Percentiles rank a stretch among this genome's conserved stretches.
Evolutionary conservation across 2,329 filamentous ascomycete genomes (phyloP).

Genomic region (Raffaelea arxii): DNA sequence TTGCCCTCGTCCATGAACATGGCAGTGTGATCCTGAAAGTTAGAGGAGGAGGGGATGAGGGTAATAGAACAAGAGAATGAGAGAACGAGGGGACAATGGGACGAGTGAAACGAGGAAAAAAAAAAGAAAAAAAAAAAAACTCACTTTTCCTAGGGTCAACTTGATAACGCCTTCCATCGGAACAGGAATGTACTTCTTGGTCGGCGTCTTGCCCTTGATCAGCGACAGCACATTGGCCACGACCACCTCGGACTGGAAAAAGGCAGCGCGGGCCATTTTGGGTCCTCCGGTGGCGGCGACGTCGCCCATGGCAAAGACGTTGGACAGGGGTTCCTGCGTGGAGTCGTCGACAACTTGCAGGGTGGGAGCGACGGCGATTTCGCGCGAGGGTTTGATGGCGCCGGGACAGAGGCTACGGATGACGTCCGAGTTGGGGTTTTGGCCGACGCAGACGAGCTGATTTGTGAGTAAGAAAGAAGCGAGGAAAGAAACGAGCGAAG

Average conservation of each 20-base stretch:
- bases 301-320: constrained; percentile 56
- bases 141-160: constrained; percentile 9
- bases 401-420: constrained; percentile 31
- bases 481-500: neutral
- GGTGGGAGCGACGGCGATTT: constrained; percentile 43
- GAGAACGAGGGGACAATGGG: neutral
- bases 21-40: constrained; percentile 4
- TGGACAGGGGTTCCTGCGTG: constrained; percentile 21
- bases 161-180: constrained; percentile 6
- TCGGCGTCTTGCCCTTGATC: neutral
- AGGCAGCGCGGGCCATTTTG: constrained; percentile 45
- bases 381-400: constrained; percentile 34
- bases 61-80: neutral
- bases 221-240: constrained; percentile 37
- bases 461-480: constrained; percentile 1
- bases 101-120: neutral
- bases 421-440: constrained; percentile 44
- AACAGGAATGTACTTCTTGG: constrained; percentile 1
- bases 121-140: neutral
- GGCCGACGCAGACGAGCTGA: constrained; percentile 50
- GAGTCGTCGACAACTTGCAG: constrained; percentile 42
- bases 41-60: neutral
- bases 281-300: constrained; percentile 42
- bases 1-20: constrained; percentile 5
- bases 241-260: constrained; percentile 41